Conservation (phyloP, 2,329 filamentous ascomycete species). For the Ophiocordyceps robertsii region DNA sequence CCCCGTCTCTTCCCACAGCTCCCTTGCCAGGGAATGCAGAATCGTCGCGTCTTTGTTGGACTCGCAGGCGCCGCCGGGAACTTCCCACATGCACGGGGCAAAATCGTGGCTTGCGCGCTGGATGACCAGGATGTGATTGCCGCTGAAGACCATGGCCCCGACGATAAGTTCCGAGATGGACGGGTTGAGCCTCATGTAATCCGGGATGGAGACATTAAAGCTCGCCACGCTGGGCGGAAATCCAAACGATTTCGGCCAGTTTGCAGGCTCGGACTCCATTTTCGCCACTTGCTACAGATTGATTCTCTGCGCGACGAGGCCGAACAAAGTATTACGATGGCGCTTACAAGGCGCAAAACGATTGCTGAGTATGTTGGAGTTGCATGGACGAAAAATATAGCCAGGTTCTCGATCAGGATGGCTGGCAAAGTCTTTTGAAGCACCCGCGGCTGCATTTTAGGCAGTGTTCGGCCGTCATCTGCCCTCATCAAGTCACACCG, state of each 20-base stretch:
- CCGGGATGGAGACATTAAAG: conserved; percentile 1
- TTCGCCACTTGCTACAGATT: too few species aligned
- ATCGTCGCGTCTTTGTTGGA: conserved; percentile 1
- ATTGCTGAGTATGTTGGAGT: too few species aligned
- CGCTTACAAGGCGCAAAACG: too few species aligned
- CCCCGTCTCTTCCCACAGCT: conserved; percentile 3
- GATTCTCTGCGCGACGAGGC: too few species aligned
- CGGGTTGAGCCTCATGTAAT: not conserved
- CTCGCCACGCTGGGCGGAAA: not conserved
- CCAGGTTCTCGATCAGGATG: too few species aligned
- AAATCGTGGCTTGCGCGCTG: conserved; percentile 3
- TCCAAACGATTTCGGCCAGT: not conserved
- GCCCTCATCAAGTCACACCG: too few species aligned
- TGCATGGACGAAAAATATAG: too few species aligned
- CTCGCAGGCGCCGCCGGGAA: conserved; percentile 2
- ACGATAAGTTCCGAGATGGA: conserved; percentile 1
- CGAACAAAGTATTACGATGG: too few species aligned
- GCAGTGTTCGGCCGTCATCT: too few species aligned
- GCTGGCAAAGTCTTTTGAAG: too few species aligned
- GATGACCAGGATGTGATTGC: conserved; percentile 1
- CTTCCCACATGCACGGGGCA: conserved; percentile 2
- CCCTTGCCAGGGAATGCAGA: conserved; percentile 1
- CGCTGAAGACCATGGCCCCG: conserved; percentile 2
- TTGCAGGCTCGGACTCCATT: not conserved
- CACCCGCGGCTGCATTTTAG: too few species aligned